Evolutionary conservation across 345 rosid species (phyloP).

Genomic region (Clausena lansium): DNA sequence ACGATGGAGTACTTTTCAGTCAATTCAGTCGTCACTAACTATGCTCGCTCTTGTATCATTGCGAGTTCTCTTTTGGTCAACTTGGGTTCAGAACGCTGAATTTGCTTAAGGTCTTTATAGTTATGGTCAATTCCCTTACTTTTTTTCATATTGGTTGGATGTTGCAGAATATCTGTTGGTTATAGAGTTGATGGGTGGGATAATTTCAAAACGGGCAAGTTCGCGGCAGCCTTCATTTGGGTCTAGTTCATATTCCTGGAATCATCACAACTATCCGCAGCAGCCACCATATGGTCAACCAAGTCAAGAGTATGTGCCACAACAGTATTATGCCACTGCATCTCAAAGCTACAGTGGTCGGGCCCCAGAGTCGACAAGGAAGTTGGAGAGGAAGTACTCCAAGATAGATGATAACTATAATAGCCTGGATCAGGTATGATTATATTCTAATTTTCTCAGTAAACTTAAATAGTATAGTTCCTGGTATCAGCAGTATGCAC

Average conservation of each 20-base stretch:
- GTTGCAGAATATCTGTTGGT: conserved; percentile 18
- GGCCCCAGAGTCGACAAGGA: conserved; percentile 35
- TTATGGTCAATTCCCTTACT: not conserved
- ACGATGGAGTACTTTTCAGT: not conserved
- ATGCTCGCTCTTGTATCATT: not conserved
- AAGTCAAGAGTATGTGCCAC: conserved; percentile 36
- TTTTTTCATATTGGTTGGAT: conserved; percentile 16
- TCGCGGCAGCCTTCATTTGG: conserved; percentile 23
- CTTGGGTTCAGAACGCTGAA: not conserved
- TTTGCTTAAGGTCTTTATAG: not conserved
- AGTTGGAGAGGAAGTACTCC: conserved; percentile 60
- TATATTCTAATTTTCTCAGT: not conserved
- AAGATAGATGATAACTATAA: conserved; percentile 63
- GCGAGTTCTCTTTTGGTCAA: not conserved
- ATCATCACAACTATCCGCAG: conserved; percentile 34
- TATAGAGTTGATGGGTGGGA: conserved; percentile 55
- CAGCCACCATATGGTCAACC: conserved; percentile 43
- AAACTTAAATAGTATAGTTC: not conserved
- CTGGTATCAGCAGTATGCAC: not conserved
- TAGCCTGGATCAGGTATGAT: conserved; percentile 60
- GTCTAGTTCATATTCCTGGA: conserved; percentile 45
- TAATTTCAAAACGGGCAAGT: conserved; percentile 38
- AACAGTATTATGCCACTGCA: conserved; percentile 34
- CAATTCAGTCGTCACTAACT: not conserved
- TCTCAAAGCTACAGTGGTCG: conserved; percentile 37